phyloP scores from a whole-genome alignment of 768 basidiomycete species.

The Neoboletus subvelutipes region DNA sequence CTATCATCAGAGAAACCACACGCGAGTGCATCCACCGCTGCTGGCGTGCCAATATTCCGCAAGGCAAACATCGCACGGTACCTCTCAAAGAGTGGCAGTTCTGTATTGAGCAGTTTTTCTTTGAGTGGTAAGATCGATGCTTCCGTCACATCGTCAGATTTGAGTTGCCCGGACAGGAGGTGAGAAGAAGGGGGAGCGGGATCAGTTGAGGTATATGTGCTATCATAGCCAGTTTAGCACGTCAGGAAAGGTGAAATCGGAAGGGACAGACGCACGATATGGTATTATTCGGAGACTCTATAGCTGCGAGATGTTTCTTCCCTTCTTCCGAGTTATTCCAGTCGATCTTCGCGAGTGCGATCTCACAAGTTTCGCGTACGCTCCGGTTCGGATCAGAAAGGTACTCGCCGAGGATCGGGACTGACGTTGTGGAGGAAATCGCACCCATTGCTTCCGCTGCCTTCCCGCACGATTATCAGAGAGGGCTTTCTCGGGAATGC shows the following conservation, averaged over 20 bases:
- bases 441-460: constrained; percentile 99
- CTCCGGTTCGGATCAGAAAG: constrained; percentile 67
- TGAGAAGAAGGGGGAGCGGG: constrained; percentile 80
- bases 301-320: constrained; percentile 39
- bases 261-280: constrained; percentile 35
- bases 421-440: constrained; percentile 65
- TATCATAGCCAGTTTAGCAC: constrained; percentile 25
- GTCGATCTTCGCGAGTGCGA: constrained; percentile 91
- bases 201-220: constrained; percentile 81
- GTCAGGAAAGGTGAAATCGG: background rate
- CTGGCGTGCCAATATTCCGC: constrained; percentile 84
- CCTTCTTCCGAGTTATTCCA: constrained; percentile 87
- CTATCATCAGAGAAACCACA: constrained; percentile 87
- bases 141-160: constrained; percentile 48
- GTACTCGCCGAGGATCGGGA: constrained; percentile 71
- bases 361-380: constrained; percentile 95
- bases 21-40: constrained; percentile 88
- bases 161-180: constrained; percentile 54
- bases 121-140: constrained; percentile 55
- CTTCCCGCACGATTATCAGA: constrained; percentile 39
- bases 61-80: constrained; percentile 99
- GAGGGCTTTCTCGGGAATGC: background rate
- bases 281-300: constrained; percentile 31
- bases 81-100: constrained; percentile 79
- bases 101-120: constrained; percentile 59